Base-by-base conservation (phyloP, 257 asterid genomes). In the Nicotiana knightiana region DNA sequence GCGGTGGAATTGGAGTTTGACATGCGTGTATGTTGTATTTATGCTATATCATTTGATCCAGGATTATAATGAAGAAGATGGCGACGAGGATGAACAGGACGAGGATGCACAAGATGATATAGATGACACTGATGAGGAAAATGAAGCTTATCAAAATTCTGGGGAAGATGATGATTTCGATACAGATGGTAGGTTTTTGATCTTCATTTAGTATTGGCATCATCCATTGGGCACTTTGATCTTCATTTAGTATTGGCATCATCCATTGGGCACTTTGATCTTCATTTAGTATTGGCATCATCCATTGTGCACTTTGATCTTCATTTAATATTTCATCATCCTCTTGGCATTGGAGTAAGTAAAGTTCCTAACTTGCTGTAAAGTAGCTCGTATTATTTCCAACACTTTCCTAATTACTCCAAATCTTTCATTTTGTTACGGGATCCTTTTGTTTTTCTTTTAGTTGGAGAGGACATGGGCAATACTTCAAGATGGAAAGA, bases 401-500 rank as follows among this genome's bases (percentile, higher is more conserved):
- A 32, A 71, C 43, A 65, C 66, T 32, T 48, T 15, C 59, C 48
- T 81, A 32, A 28, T 65, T 37, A 66, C 15, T 81, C 78, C 57
- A 46, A 15, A 66, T 66, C 63, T 48, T 65, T 30, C 24, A 16
- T 30, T 21, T 66, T 66, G 21, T 66, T 17, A 63, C 5, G 26
- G 58, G 5, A 11, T 63, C 57, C 80, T 57, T 62, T 32, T 77
- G 81, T 87, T 61, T 37, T 83, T 86, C 81, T 70, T 86, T 67
- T 85, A 51, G 84, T 87, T 87, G 96, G 85, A 83, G 89, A 81
- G 82, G 94, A 86, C 84, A 81, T 78, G 89, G 99, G 98, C 71
- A 96, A 94, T 86, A 83, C 76, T 64, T 89, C 97, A 58, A 93
- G 95, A 86, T 96, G 99, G 99, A 96, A 91, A 87, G 95, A 93